A percentile compares a stretch with the other conserved stretches of the same genome.
Conservation (phyloP, 164 flowering plant species). For the Houttuynia cordata region DNA sequence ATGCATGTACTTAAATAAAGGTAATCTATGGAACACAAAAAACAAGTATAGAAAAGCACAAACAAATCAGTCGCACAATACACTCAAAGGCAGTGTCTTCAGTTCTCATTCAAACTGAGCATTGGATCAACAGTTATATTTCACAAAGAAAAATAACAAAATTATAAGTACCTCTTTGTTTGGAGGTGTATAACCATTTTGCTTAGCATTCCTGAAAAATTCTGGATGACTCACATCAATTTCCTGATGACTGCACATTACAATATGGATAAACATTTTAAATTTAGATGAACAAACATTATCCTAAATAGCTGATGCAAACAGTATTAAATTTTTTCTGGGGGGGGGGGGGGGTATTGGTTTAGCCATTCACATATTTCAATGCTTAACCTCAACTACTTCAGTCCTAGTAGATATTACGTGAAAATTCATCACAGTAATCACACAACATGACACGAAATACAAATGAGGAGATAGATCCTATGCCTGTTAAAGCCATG, state of each 20-base stretch:
- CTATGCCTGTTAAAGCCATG: too few relatives aligned
- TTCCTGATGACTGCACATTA: conserved; percentile 74
- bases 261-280: not conserved
- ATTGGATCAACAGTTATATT: not conserved
- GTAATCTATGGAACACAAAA: not conserved
- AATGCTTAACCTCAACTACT: too few relatives aligned
- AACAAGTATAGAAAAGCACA: too few relatives aligned
- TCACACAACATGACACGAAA: too few relatives aligned
- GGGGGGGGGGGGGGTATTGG: too few relatives aligned
- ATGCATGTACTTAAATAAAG: not conserved
- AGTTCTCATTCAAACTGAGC: not conserved
- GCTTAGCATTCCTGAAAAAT: conserved; percentile 74
- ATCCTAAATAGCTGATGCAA: too few relatives aligned
- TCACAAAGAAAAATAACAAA: not conserved
- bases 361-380: too few relatives aligned
- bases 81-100: not conserved
- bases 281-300: too few relatives aligned
- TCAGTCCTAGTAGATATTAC: too few relatives aligned
- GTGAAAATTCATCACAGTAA: not conserved
- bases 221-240: conserved; percentile 98
- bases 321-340: too few relatives aligned
- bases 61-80: too few relatives aligned
- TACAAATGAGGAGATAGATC: not conserved
- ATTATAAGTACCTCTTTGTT: conserved; percentile 67
- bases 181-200: conserved; percentile 80